Evolutionary conservation across 257 asterid genomes (phyloP), one percentile per base, ranked within the genome.

Genomic region (Paulownia fortunei): DNA sequence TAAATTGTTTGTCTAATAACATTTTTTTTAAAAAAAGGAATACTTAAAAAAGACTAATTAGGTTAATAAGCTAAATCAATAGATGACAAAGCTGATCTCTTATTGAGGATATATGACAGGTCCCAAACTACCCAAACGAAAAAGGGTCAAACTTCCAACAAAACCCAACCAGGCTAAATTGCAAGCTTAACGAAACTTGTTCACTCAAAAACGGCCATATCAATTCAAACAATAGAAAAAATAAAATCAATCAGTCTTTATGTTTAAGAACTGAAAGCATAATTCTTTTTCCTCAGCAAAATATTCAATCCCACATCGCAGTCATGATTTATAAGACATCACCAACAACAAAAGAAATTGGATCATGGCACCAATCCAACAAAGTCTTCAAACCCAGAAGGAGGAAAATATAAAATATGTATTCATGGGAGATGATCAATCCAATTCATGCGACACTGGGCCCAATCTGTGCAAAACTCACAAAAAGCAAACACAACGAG

Each of bases 401-500:
- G 49, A 39, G 37, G 51, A 49, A 16, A 67, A 73, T 39, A 67
- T 64, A 37, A 69, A 63, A 66, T 52, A 65, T 16, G 74, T 4
- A 68, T 16, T 62, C 42, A 55, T 24, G 67, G 47, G 42, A 62
- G 19, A 19, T 8, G 21, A 69, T 58, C 15, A 30, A n/a, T 21
- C 49, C 46, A 60, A 49, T 73, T 49, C 61, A 56, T 27, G 39
- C 8, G 23, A 69, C 54, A 55, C 55, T 8, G 46, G 74, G 47
- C 30, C 77, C 77, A 64, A 68, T 37, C 82, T 66, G 77, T 65
- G 90, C 87, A 82, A 78, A 79, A 63, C 80, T 30, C 75, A 56
- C 23, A 70, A 69, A 49, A 72, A 63, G n/a, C 60, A 72, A 76
- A 69, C 81, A 71, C 71, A 52, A 60, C 21, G 62, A 72, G 52